These are phyloP conservation scores for Phialocephala subalpina DNA, from an alignment of 2,329 filamentous ascomycete genomes.

Conservation along the genomic window DNA sequence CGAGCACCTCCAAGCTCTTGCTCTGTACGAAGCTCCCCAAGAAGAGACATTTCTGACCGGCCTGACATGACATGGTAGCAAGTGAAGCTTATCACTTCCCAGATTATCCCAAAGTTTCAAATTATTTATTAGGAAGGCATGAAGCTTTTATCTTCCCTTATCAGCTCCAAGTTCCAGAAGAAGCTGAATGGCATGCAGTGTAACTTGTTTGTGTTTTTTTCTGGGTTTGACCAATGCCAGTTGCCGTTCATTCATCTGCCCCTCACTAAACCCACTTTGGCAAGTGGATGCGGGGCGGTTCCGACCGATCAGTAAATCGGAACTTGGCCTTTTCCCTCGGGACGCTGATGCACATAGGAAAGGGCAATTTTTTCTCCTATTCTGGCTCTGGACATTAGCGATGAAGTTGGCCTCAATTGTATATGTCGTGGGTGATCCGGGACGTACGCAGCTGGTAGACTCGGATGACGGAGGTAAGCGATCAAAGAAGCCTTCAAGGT, in stretches of 20 bases:
- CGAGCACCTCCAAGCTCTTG: slow-evolving; percentile 54
- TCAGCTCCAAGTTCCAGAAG: neutral
- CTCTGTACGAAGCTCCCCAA: slow-evolving; percentile 69
- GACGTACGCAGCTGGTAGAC: no score
- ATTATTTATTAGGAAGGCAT: neutral
- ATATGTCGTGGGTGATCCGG: no score
- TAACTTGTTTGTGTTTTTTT: slow-evolving; percentile 12
- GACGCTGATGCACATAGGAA: neutral
- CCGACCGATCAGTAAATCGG: neutral
- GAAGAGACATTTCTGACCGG: slow-evolving; percentile 52
- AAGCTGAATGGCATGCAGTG: neutral
- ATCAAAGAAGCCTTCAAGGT: neutral
- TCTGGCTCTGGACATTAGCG: neutral
- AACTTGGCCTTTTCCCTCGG: no score
- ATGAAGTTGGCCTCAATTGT: neutral
- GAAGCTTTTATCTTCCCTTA: neutral
- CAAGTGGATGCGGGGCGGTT: neutral
- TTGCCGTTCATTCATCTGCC: slow-evolving; percentile 9
- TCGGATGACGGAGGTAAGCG: neutral
- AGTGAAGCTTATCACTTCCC: neutral
- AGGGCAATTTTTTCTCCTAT: neutral
- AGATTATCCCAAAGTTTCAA: neutral
- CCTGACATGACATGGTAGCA: slow-evolving; percentile 16
- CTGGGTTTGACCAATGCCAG: slow-evolving; percentile 17
- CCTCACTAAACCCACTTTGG: neutral